Conservation (phyloP, 768 basidiomycete genomes). For the Coprinopsis sp. region DNA sequence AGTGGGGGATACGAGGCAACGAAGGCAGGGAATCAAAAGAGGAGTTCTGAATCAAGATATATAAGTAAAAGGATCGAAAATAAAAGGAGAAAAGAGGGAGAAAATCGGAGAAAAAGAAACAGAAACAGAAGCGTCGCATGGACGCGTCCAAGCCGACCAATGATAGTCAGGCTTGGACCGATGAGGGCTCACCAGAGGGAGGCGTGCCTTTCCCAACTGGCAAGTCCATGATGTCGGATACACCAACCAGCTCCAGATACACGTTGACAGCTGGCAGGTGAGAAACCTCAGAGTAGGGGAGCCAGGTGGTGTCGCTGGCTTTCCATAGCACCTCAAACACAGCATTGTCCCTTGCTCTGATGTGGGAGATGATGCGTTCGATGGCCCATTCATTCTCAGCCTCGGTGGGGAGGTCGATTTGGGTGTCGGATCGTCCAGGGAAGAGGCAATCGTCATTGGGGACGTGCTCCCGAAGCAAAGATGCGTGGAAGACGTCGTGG, state of each 20-base stretch:
- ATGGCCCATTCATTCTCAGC: conserved; percentile 4
- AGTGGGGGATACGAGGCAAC: too few species aligned
- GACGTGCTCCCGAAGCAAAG: conserved; percentile 22
- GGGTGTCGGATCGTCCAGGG: conserved; percentile 23
- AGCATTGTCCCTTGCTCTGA: not conserved
- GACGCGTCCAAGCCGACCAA: too few species aligned
- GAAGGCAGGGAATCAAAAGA: too few species aligned
- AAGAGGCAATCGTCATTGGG: conserved; percentile 35
- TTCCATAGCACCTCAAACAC: conserved; percentile 25
- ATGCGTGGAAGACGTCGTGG: conserved; percentile 25
- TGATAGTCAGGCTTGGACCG: too few species aligned
- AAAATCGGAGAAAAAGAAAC: too few species aligned
- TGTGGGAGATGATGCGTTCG: conserved; percentile 1
- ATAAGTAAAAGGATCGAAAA: too few species aligned
- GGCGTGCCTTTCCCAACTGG: too few species aligned
- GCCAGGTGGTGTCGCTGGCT: conserved; percentile 24
- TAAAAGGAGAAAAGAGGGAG: too few species aligned
- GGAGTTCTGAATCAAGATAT: too few species aligned
- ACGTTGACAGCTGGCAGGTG: not conserved
- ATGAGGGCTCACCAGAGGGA: not conserved
- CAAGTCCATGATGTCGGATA: too few species aligned
- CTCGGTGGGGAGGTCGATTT: conserved; percentile 10
- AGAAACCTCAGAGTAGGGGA: conserved; percentile 6
- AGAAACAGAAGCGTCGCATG: too few species aligned
- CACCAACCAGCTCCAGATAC: conserved; percentile 6